These are phyloP conservation scores for Ganoderma multipileum DNA, from an alignment of 1,284 basidiomycete genomes.

Conservation along the genomic window DNA sequence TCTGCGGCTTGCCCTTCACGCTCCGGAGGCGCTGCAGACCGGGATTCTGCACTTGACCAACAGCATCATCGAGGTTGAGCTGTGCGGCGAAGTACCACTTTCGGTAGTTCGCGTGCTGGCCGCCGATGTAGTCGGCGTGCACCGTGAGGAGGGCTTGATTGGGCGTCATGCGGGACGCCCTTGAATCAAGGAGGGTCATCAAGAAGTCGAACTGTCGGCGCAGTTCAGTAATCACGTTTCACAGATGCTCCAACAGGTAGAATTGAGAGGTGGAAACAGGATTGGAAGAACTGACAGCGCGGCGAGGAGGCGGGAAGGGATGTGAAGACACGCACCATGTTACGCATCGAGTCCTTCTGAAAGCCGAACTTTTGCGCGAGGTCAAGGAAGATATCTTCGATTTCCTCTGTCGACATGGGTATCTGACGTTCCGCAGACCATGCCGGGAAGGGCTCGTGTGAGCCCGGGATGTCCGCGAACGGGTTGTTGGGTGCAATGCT, in stretches of 20 bases:
- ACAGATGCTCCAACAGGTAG: background rate
- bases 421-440: slow-evolving; percentile 95
- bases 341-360: slow-evolving; percentile 92
- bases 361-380: slow-evolving; percentile 99
- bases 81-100: slow-evolving; percentile 99
- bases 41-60: slow-evolving; percentile 94
- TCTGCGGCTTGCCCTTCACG: slow-evolving; percentile 71
- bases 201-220: slow-evolving; percentile 88
- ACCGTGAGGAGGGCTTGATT: slow-evolving; percentile 95
- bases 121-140: slow-evolving; percentile 99
- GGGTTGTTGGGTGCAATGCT: slow-evolving; percentile 68
- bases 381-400: slow-evolving; percentile 99
- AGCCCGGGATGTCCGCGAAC: slow-evolving; percentile 51
- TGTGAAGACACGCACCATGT: slow-evolving; percentile 67
- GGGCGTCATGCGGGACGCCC: slow-evolving; percentile 98
- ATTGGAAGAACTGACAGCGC: background rate
- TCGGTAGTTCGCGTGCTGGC: slow-evolving; percentile 95
- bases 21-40: slow-evolving; percentile 90
- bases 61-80: slow-evolving; percentile 98
- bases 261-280: background rate
- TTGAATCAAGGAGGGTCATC: slow-evolving; percentile 97
- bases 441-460: slow-evolving; percentile 88
- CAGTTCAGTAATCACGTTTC: slow-evolving; percentile 1
- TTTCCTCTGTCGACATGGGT: slow-evolving; percentile 97
- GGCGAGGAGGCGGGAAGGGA: background rate